These are phyloP conservation scores for Cutaneotrichosporon sp. DNA, from an alignment of 1,284 basidiomycete genomes.

Conservation along the genomic window DNA sequence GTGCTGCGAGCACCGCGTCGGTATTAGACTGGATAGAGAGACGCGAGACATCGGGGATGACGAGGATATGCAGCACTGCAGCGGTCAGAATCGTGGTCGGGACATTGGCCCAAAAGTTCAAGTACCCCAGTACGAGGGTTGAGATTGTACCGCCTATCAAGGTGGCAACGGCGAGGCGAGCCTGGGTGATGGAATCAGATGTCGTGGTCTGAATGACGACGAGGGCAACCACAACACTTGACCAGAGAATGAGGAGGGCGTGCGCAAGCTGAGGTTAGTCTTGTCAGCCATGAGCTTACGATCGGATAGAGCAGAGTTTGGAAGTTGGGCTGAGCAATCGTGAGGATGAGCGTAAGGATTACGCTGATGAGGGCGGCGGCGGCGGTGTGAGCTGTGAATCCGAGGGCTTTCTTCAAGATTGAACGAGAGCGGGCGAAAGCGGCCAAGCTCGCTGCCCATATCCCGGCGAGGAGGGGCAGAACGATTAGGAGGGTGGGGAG, in stretches of 20 bases:
- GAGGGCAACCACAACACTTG: background rate
- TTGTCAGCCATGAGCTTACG: background rate
- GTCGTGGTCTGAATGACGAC: background rate
- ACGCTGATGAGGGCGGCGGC: background rate
- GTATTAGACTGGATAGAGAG: background rate
- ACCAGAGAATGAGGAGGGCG: background rate
- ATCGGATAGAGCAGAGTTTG: background rate
- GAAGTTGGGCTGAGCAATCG: background rate
- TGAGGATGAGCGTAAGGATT: background rate
- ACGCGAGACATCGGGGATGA: background rate
- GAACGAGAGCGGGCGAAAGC: background rate
- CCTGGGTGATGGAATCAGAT: background rate
- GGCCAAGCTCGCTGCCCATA: too few species aligned
- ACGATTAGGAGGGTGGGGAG: too few species aligned
- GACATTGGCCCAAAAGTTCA: background rate
- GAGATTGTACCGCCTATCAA: background rate
- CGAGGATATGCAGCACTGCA: background rate
- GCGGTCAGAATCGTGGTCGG: background rate
- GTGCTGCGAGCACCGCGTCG: background rate
- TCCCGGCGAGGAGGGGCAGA: too few species aligned
- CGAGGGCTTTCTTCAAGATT: background rate
- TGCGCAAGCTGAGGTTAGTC: background rate
- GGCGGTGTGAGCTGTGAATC: background rate
- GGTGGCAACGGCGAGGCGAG: background rate
- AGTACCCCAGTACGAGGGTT: background rate